Base-by-base conservation (phyloP, 192 early-diverging fungal species). In the Nowakowskiella sp. region DNA sequence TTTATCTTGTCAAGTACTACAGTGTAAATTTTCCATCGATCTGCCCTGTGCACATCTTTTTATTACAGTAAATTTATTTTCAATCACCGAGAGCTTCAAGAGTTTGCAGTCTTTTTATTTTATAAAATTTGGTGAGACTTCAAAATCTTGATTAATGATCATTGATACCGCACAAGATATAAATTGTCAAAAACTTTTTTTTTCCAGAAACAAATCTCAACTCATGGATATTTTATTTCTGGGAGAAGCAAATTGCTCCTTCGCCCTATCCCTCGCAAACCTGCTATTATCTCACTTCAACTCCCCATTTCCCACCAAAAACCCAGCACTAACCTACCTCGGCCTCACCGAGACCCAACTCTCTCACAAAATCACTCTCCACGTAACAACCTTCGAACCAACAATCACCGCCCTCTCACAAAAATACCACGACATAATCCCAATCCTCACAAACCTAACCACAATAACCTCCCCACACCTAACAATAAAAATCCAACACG, bases 201-300 rank as follows among this genome's bases (percentile, higher is more conserved):
- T n/a, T n/a, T n/a, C n/a, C n/a, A n/a, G n/a, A n/a, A n/a, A n/a
- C n/a, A n/a, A n/a, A n/a, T n/a, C n/a, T n/a, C n/a, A n/a, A n/a
- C n/a, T n/a, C n/a, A n/a, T n/a, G n/a, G n/a, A 39, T 24, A 27
- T 61, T 7, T 36, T 61, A 8, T 4, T 65, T 27, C 60, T 61
- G 23, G 62, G 62, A 4, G 62, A 64, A 13, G 70, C 67, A 23
- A 79, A 79, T 63, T 76, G 76, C 52, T 60, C 58, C 49, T 79
- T 79, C 53, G 68, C 77, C 10, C 57, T 71, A 27, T 73, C 73
- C 2, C 53, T 76, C 9, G 62, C 60, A 27, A 57, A 58, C 6
- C 44, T 68, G 13, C 50, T 72, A n/a, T 74, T 53, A 49, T 53
- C 50, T 10, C 59, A 65, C 34, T 52, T 66, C 2, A 22, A 47